phyloP scores from a whole-genome alignment of 371 early-diverging fungal species.

The Mucor saturninus region DNA sequence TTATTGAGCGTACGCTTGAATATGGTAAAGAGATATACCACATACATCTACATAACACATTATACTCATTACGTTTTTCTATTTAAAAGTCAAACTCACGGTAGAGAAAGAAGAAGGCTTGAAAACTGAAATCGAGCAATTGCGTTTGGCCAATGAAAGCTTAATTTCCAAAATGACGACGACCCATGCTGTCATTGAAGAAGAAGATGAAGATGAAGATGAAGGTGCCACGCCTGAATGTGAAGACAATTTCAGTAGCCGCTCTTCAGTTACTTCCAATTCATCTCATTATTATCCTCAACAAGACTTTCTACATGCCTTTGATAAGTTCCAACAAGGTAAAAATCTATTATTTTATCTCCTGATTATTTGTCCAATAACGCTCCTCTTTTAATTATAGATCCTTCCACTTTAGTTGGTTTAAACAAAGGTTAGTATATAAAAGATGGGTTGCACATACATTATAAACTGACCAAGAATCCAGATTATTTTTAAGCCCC shows the following conservation, averaged over 20 bases:
- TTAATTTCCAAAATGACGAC: constrained; percentile 34
- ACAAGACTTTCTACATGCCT: neutral
- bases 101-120: constrained; percentile 43
- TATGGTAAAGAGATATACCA: constrained; percentile 29
- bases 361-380: neutral
- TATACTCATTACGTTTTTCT: too few relatives aligned
- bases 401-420: neutral
- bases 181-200: constrained; percentile 4
- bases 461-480: constrained; percentile 7
- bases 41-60: too few relatives aligned
- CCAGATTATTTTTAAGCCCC: neutral
- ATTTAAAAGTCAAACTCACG: constrained; percentile 34
- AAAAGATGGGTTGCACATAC: neutral
- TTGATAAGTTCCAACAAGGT: constrained; percentile 6
- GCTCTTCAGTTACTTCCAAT: constrained; percentile 14
- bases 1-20: constrained; percentile 69
- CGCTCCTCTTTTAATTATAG: neutral
- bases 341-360: neutral
- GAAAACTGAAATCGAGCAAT: constrained; percentile 37
- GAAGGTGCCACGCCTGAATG: constrained; percentile 17
- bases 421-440: constrained; percentile 1
- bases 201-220: constrained; percentile 7
- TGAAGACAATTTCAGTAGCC: constrained; percentile 20
- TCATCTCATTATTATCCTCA: constrained; percentile 1
- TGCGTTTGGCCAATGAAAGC: constrained; percentile 37